Evolutionary conservation across 2,329 filamentous ascomycete genomes (phyloP).

Genomic region (Ascochyta clinopodiicola): DNA sequence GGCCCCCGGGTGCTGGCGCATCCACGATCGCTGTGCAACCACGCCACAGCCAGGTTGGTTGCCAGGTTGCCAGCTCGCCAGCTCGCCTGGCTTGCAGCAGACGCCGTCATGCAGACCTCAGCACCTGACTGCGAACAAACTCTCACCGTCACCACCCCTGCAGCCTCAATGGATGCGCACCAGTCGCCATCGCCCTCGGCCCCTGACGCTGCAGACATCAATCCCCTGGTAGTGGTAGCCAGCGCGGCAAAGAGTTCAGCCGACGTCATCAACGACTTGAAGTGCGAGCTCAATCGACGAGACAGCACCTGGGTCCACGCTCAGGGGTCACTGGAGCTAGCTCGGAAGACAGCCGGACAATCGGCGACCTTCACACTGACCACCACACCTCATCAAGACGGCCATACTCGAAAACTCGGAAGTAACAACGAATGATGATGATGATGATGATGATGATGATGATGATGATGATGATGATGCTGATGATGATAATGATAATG

Average conservation of each 20-base stretch:
- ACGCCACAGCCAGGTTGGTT: no score
- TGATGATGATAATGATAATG: no score
- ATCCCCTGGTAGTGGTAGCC: slow-evolving; percentile 31
- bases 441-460: no score
- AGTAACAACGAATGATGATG: background rate
- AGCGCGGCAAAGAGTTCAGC: slow-evolving; percentile 27
- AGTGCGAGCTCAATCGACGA: slow-evolving; percentile 29
- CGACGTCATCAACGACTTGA: slow-evolving; percentile 37
- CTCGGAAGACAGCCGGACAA: slow-evolving; percentile 1
- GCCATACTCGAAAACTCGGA: slow-evolving; percentile 16
- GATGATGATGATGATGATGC: no score
- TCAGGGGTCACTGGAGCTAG: slow-evolving; percentile 25
- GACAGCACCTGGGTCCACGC: slow-evolving; percentile 22
- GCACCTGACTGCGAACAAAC: slow-evolving; percentile 17
- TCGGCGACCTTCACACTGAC: slow-evolving; percentile 4
- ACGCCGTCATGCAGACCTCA: slow-evolving; percentile 19
- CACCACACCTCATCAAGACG: slow-evolving; percentile 16
- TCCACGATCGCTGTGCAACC: slow-evolving; percentile 10
- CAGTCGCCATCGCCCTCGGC: slow-evolving; percentile 9
- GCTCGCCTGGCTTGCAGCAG: slow-evolving; percentile 5
- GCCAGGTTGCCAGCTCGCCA: no score
- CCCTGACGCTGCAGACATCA: slow-evolving; percentile 5
- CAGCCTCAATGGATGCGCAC: slow-evolving; percentile 5
- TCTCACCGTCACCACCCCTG: slow-evolving; percentile 3
- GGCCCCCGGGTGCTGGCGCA: background rate